phyloP scores from a whole-genome alignment of 2,329 filamentous ascomycete species.

The Colletotrichum chrysophilum region DNA sequence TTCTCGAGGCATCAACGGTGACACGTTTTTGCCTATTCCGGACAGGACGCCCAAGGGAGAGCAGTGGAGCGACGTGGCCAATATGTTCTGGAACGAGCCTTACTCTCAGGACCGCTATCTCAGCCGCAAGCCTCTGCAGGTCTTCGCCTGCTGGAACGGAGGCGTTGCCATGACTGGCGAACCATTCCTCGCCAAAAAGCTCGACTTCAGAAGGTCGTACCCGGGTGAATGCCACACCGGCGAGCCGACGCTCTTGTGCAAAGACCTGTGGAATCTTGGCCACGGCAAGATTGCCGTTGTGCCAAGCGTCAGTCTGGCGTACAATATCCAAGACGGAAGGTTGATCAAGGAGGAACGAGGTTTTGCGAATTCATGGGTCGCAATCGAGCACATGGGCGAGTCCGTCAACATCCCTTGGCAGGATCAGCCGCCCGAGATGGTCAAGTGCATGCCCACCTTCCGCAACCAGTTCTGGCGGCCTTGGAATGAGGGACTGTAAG shows the following conservation, averaged over 20 bases:
- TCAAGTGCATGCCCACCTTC: slow-evolving; percentile 54
- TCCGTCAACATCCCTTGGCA: slow-evolving; percentile 46
- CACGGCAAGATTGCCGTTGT: slow-evolving; percentile 60
- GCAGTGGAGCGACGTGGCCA: slow-evolving; percentile 52
- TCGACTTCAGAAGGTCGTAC: slow-evolving; percentile 44
- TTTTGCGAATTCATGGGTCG: slow-evolving; percentile 35
- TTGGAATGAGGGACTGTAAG: slow-evolving; percentile 39
- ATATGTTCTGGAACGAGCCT: slow-evolving; percentile 58
- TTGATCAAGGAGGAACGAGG: slow-evolving; percentile 56
- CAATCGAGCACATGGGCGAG: slow-evolving; percentile 22
- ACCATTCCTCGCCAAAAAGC: slow-evolving; percentile 45
- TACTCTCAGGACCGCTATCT: slow-evolving; percentile 37
- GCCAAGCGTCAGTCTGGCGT: slow-evolving; percentile 60
- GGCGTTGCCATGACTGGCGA: slow-evolving; percentile 52
- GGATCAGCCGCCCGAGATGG: slow-evolving; percentile 45
- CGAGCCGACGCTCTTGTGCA: slow-evolving; percentile 61
- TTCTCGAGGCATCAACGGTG: slow-evolving; percentile 54
- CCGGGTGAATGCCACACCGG: slow-evolving; percentile 56
- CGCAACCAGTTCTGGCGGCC: slow-evolving; percentile 45
- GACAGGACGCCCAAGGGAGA: slow-evolving; percentile 37
- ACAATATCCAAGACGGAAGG: slow-evolving; percentile 49
- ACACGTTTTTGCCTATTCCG: slow-evolving; percentile 60
- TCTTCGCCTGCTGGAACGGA: slow-evolving; percentile 68
- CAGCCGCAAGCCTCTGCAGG: slow-evolving; percentile 55
- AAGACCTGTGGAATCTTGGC: slow-evolving; percentile 59